Percentiles rank a stretch among this genome's conserved stretches.
phyloP scores from a whole-genome alignment of 306 rosid genomes.

The Hylodesmum podocarpum region DNA sequence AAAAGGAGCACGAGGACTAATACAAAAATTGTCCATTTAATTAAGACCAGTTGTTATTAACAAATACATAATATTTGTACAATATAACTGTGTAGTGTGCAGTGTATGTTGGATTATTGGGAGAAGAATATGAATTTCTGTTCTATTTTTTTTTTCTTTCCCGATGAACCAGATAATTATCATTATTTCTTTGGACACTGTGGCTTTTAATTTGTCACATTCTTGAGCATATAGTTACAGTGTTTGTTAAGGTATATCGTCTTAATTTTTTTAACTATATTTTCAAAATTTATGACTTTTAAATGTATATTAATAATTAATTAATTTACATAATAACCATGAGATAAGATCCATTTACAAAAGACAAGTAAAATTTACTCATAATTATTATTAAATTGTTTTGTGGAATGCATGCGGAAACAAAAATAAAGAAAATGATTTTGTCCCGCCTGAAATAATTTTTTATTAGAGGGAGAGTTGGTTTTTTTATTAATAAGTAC shows the following conservation, averaged over 20 bases:
- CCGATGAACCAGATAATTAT: background rate
- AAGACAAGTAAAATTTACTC: too few species aligned
- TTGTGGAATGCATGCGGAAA: slow-evolving; percentile 20
- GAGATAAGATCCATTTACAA: too few species aligned
- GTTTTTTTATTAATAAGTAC: too few species aligned
- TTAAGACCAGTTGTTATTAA: background rate
- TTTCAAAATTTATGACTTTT: too few species aligned
- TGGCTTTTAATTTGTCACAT: background rate
- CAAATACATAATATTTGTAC: background rate
- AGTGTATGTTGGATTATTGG: background rate
- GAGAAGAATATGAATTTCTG: background rate
- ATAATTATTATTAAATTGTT: background rate
- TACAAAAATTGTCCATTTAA: background rate
- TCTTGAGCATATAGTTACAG: too few species aligned
- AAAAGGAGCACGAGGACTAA: background rate
- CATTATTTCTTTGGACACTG: background rate
- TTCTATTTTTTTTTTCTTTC: background rate
- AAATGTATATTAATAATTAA: too few species aligned
- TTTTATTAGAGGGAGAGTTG: too few species aligned
- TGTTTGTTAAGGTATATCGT: too few species aligned
- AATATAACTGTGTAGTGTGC: background rate
- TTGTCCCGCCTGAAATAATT: slow-evolving; percentile 7
- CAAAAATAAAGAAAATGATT: slow-evolving; percentile 21
- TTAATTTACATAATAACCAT: too few species aligned
- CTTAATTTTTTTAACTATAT: too few species aligned